Base-by-base conservation (phyloP, 257 asterid species). In the Scutellaria baicalensis region DNA sequence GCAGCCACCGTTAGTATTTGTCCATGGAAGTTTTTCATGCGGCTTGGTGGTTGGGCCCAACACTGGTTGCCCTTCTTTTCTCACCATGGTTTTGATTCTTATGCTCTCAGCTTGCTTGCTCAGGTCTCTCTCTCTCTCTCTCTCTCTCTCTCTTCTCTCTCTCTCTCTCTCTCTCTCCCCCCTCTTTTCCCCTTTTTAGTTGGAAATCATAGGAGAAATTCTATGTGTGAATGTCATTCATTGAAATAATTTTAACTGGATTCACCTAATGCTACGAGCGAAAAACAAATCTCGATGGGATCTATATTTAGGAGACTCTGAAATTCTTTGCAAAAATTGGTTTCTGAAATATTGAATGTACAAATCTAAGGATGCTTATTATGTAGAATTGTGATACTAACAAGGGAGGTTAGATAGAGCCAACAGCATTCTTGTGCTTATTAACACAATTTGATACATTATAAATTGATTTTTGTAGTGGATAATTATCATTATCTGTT, bases 41-140 rank as follows among this genome's bases (percentile, higher is more conserved):
- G 12, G 95, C 92, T 75, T 92, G 97, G 97, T 92, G 97, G n/a
- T 62, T 92, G 97, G 97, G 95, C 96, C 56, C 92, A 89, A 64
- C 82, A 82, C 81, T 92, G 92, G 96, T 14, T 89, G 67, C 96
- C 96, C 45, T 86, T 74, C 84, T 89, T 92, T 59, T 89, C 96
- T 44, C 80, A 68, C 16, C 76, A 79, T 63, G 96, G 96, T 52
- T 88, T 74, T 70, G 92, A 92, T 73, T 89, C 87, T 57, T 89
- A 86, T 72, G 96, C 98, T 42, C 85, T 89, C 68, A 92, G 98
- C 73, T 84, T 92, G 78, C 79, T 89, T 49, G 96, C 88, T 47
- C 98, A 92, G 92, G 96, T 91, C 75, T 6, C 14, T n/a, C 16
- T 65, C 43, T 16, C 3, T 50, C 39, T 59, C n/a, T 35, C 42